phyloP scores from a whole-genome alignment of 2,329 filamentous ascomycete species.

The Colletotrichum caudatum region DNA sequence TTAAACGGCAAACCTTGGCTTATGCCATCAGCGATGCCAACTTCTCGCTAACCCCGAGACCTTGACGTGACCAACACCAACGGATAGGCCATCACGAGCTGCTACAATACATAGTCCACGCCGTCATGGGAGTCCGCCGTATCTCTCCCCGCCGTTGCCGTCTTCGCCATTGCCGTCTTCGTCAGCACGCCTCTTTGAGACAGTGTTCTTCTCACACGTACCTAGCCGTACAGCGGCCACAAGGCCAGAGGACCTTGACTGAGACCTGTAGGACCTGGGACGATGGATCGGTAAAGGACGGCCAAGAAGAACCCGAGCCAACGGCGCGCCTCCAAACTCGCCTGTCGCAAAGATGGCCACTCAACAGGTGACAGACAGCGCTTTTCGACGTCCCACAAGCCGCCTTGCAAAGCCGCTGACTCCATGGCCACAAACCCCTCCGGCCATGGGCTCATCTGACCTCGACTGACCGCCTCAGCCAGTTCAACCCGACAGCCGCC shows the following conservation, averaged over 20 bases:
- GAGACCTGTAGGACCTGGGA: slow-evolving; percentile 17
- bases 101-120: neutral
- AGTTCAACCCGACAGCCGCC: slow-evolving; percentile 36
- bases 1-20: slow-evolving; percentile 21
- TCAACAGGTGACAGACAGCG: slow-evolving; percentile 4
- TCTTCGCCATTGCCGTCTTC: neutral
- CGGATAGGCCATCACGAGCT: slow-evolving; percentile 6
- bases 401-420: slow-evolving; percentile 20
- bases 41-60: slow-evolving; percentile 25
- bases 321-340: slow-evolving; percentile 21
- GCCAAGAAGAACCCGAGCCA: slow-evolving; percentile 29
- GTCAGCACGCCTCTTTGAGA: neutral
- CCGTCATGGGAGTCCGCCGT: neutral
- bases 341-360: slow-evolving; percentile 23
- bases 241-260: slow-evolving; percentile 9
- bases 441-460: slow-evolving; percentile 38
- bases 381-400: neutral
- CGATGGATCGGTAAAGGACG: slow-evolving; percentile 6
- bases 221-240: neutral
- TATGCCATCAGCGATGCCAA: slow-evolving; percentile 23
- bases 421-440: slow-evolving; percentile 25
- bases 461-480: slow-evolving; percentile 39
- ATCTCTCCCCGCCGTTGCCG: neutral
- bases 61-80: slow-evolving; percentile 11
- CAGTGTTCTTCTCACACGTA: neutral